A percentile compares a stretch with the other conserved stretches of the same genome.
Evolutionary conservation across 768 basidiomycete genomes (phyloP).

Genomic region (Trametes elegans): DNA sequence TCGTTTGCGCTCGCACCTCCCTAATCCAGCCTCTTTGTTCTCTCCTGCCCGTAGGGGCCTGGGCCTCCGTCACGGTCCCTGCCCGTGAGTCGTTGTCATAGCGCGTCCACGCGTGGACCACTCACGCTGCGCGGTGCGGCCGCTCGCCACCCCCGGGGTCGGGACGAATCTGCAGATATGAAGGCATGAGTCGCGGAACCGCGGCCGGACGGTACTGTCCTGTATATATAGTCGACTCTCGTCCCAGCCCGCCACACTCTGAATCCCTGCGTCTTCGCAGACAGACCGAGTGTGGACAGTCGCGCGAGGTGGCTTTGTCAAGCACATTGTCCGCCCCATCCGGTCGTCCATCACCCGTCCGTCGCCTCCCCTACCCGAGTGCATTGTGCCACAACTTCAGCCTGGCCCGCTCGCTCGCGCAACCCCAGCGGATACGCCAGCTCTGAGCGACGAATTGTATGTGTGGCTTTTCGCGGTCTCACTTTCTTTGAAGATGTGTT

Average conservation of each 20-base stretch:
- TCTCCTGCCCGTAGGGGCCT: conserved; percentile 2
- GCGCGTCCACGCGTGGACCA: conserved; percentile 11
- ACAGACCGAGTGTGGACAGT: conserved; percentile 1
- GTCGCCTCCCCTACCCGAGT: background rate
- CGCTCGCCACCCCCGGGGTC: conserved; percentile 3
- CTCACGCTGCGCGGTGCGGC: conserved; percentile 14
- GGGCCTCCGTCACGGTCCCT: conserved; percentile 1
- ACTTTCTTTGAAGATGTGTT: conserved; percentile 5
- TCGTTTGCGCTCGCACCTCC: conserved; percentile 6
- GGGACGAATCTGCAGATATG: conserved; percentile 16
- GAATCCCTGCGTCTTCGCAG: conserved; percentile 12
- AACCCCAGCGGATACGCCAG: background rate
- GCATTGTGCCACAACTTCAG: conserved; percentile 1
- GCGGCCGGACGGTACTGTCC: conserved; percentile 1
- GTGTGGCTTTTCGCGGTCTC: conserved; percentile 15
- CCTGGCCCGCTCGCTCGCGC: background rate
- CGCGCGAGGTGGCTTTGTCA: background rate
- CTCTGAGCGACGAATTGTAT: conserved; percentile 3
- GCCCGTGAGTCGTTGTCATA: conserved; percentile 17
- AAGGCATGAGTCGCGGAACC: conserved; percentile 9
- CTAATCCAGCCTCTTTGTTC: conserved; percentile 15
- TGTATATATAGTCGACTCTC: conserved; percentile 8
- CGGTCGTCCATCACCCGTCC: background rate
- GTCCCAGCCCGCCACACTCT: conserved; percentile 4
- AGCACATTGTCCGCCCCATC: background rate